Conservation (phyloP, 208 protist species). For the Phytomonas sp. region DNA sequence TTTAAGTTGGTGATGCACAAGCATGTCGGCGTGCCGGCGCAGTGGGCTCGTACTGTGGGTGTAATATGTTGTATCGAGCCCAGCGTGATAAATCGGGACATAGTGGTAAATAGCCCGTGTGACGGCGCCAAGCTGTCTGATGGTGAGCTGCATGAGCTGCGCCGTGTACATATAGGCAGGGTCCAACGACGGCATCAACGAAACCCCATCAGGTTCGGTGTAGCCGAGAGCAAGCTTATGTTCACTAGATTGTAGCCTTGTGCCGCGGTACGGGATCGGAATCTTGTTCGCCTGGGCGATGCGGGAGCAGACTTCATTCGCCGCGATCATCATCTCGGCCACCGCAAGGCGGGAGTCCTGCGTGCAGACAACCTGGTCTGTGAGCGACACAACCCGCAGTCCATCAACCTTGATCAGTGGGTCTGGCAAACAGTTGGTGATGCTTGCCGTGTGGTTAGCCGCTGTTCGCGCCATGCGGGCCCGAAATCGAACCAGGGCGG, state of each 20-base stretch:
- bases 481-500: slow-evolving; percentile 31
- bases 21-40: slow-evolving; percentile 83
- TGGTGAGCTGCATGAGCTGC: slow-evolving; percentile 57
- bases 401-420: slow-evolving; percentile 60
- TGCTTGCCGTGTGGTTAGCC: slow-evolving; percentile 12
- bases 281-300: slow-evolving; percentile 68
- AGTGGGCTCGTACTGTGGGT: slow-evolving; percentile 84
- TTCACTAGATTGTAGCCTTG: slow-evolving; percentile 59
- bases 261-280: slow-evolving; percentile 74
- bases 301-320: slow-evolving; percentile 86
- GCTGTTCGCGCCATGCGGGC: slow-evolving; percentile 30
- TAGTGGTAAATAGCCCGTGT: slow-evolving; percentile 81
- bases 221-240: slow-evolving; percentile 62
- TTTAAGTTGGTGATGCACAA: slow-evolving; percentile 89
- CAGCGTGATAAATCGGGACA: slow-evolving; percentile 61
- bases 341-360: slow-evolving; percentile 74
- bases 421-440: slow-evolving; percentile 62
- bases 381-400: slow-evolving; percentile 48
- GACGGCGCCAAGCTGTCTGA: slow-evolving; percentile 58
- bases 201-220: slow-evolving; percentile 55
- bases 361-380: slow-evolving; percentile 72
- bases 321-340: slow-evolving; percentile 88
- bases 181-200: slow-evolving; percentile 39
- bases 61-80: slow-evolving; percentile 73
- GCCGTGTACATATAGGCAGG: slow-evolving; percentile 48